A percentile compares a stretch with the other conserved stretches of the same genome.
Conservation (phyloP, 495 filamentous ascomycete genomes). For the Coniosporium apollinis region DNA sequence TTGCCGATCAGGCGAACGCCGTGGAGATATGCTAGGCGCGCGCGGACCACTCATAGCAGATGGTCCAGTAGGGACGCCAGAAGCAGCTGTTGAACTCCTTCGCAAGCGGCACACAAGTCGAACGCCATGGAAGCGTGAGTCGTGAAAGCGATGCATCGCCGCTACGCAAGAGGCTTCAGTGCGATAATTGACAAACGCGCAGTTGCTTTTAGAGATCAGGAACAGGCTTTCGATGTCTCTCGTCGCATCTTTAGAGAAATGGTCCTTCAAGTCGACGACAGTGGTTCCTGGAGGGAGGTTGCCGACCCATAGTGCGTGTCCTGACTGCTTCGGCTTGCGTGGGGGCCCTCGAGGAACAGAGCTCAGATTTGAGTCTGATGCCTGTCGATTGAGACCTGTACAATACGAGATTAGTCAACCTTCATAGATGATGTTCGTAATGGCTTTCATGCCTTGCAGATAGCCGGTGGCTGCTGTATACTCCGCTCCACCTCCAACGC, state of each 20-base stretch:
- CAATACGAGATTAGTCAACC: neutral
- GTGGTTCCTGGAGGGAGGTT: conserved; percentile 74
- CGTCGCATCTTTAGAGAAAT: conserved; percentile 70
- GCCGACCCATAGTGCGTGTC: conserved; percentile 91
- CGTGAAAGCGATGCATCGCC: conserved; percentile 74
- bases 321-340: conserved; percentile 81
- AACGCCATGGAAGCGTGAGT: conserved; percentile 76
- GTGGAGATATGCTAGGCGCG: neutral
- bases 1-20: neutral
- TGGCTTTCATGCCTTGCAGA: neutral
- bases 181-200: conserved; percentile 92
- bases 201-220: conserved; percentile 93
- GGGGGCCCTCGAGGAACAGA: conserved; percentile 64
- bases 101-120: conserved; percentile 83
- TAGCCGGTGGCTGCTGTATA: neutral
- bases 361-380: conserved; percentile 6
- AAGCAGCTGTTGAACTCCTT: conserved; percentile 31
- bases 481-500: neutral
- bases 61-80: conserved; percentile 16
- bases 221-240: conserved; percentile 78
- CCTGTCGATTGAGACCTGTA: neutral
- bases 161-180: conserved; percentile 59
- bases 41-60: conserved; percentile 13
- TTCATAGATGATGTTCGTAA: neutral
- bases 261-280: conserved; percentile 68